A percentile compares a stretch with the other conserved stretches of the same genome.
Conservation (phyloP, 139 green algal genomes). For the Yamagishiella unicocca region DNA sequence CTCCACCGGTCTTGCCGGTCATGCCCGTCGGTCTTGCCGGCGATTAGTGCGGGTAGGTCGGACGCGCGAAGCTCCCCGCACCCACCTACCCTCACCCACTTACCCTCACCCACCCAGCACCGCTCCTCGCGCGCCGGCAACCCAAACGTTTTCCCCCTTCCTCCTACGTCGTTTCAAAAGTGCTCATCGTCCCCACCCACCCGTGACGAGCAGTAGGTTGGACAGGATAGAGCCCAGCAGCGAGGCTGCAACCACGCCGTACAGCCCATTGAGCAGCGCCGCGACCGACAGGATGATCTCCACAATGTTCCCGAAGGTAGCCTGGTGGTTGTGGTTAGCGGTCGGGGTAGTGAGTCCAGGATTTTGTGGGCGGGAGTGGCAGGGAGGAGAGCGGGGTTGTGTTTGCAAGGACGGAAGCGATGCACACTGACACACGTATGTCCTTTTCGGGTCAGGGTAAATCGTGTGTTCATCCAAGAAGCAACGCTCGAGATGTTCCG, state of each 20-base stretch:
- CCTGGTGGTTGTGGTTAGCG: conserved; percentile 61
- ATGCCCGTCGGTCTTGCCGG: too few relatives aligned
- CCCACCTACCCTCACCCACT: background rate
- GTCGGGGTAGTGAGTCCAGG: background rate
- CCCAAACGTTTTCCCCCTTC: background rate
- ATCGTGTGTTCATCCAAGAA: too few relatives aligned
- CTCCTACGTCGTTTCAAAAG: background rate
- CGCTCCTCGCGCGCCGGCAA: background rate
- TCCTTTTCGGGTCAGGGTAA: too few relatives aligned
- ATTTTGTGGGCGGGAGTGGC: background rate
- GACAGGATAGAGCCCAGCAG: conserved; percentile 91
- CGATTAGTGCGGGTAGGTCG: too few relatives aligned
- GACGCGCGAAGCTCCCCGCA: background rate
- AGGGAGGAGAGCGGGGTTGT: background rate
- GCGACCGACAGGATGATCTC: conserved; percentile 94
- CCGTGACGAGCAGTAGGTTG: conserved; percentile 92
- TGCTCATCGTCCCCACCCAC: conserved; percentile 46
- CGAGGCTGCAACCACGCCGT: conserved; percentile 83
- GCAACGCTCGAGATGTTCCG: too few relatives aligned
- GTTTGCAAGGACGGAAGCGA: background rate
- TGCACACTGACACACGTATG: too few relatives aligned
- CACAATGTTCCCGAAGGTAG: conserved; percentile 95
- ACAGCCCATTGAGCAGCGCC: conserved; percentile 82
- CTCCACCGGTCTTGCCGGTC: too few relatives aligned
- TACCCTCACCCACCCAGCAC: background rate